Conservation (phyloP, 352 stramenopile genomes). For the Phytophthora pinifolia region DNA sequence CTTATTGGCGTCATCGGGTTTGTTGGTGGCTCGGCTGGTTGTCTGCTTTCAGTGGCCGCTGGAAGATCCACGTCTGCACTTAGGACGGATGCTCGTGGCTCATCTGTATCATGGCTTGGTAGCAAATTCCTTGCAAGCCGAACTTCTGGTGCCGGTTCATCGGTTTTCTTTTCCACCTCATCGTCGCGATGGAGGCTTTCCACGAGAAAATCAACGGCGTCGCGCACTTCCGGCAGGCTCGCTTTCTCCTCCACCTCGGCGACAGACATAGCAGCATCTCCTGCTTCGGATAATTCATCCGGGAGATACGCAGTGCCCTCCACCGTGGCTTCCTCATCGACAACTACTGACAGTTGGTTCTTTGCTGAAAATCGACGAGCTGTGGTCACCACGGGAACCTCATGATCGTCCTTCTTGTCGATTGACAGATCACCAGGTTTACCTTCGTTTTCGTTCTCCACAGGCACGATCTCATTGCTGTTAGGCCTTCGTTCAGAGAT, state of each 20-base stretch:
- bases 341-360: conserved; percentile 30
- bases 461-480: neutral
- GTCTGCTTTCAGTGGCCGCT: neutral
- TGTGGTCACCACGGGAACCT: neutral
- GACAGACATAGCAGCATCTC: neutral
- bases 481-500: too few relatives aligned
- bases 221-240: conserved; percentile 1
- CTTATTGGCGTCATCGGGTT: conserved; percentile 8
- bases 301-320: conserved; percentile 2
- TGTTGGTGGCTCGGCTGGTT: neutral
- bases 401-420: conserved; percentile 1
- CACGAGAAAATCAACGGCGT: conserved; percentile 3
- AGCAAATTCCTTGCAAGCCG: neutral
- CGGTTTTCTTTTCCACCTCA: neutral
- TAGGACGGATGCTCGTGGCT: neutral
- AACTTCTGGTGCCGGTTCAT: neutral
- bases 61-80: neutral
- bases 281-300: neutral
- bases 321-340: conserved; percentile 9
- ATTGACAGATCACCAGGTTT: neutral
- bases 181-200: conserved; percentile 9
- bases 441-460: conserved; percentile 1
- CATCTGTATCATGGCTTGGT: neutral
- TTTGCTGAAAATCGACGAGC: conserved; percentile 26
- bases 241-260: neutral